These are phyloP conservation scores for Elongisporangium anandrum DNA, from an alignment of 352 stramenopile species.

Conservation along the genomic window DNA sequence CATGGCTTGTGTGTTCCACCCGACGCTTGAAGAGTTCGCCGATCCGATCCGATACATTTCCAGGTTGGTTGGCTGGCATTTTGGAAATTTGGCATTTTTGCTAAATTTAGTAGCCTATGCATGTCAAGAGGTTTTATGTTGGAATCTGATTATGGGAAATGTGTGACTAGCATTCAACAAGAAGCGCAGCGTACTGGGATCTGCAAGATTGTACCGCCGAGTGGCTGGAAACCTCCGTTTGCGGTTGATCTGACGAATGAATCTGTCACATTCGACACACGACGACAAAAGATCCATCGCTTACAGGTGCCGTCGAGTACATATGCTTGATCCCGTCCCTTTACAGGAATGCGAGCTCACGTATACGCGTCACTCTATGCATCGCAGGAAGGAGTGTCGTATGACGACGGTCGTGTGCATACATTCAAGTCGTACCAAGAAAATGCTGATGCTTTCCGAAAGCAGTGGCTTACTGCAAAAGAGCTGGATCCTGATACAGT, in stretches of 20 bases:
- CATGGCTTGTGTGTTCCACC: conserved; percentile 59
- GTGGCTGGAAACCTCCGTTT: conserved; percentile 88
- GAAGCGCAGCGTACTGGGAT: conserved; percentile 85
- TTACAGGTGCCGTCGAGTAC: conserved; percentile 34
- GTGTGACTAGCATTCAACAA: conserved; percentile 41
- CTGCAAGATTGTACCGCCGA: conserved; percentile 96
- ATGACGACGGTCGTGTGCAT: conserved; percentile 48
- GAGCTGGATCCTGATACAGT: conserved; percentile 30
- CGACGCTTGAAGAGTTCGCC: conserved; percentile 83
- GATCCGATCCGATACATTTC: conserved; percentile 88
- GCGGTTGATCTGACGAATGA: conserved; percentile 62
- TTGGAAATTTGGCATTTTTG: background rate
- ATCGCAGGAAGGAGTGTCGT: conserved; percentile 60
- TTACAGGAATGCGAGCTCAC: background rate
- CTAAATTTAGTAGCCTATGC: background rate
- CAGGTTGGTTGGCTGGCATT: conserved; percentile 24
- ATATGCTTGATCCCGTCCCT: background rate
- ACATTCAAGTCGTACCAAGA: conserved; percentile 69
- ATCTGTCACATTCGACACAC: conserved; percentile 84
- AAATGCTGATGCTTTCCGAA: conserved; percentile 48
- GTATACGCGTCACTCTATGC: background rate
- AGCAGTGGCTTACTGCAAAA: conserved; percentile 40
- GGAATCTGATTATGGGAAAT: conserved; percentile 1
- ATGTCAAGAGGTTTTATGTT: conserved; percentile 1
- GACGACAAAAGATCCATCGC: conserved; percentile 91